These are phyloP conservation scores for Nematodospora valgi DNA, from an alignment of 805 yeast species.

Conservation along the genomic window DNA sequence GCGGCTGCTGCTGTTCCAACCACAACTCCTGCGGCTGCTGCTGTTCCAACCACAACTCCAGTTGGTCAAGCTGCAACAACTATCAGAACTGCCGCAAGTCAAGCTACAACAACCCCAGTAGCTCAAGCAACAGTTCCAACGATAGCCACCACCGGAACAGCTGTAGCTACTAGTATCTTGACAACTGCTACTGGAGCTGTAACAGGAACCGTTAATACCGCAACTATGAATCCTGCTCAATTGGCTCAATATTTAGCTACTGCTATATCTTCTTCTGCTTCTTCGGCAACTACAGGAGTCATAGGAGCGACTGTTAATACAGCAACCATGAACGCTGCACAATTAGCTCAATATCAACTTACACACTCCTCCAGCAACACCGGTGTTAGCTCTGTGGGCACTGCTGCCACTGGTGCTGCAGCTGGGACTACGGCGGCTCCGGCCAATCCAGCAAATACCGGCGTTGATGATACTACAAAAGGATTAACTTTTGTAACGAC, in stretches of 20 bases:
- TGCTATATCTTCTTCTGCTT: constrained; percentile 4
- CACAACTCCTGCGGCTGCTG: constrained; percentile 13
- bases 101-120: constrained; percentile 8
- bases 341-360: constrained; percentile 6
- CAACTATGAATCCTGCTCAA: constrained; percentile 12
- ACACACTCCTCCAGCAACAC: constrained; percentile 11
- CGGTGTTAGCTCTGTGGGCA: constrained; percentile 5
- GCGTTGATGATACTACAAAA: constrained; percentile 20
- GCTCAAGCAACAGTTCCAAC: constrained; percentile 10
- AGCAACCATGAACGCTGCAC: constrained; percentile 16
- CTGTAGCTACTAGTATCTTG: constrained; percentile 10
- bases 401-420: constrained; percentile 12
- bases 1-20: constrained; percentile 14
- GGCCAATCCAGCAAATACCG: constrained; percentile 12
- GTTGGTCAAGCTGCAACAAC: constrained; percentile 11
- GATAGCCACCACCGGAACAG: constrained; percentile 5
- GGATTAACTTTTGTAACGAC: constrained; percentile 29
- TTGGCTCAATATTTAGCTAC: constrained; percentile 8
- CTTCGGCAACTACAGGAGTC: constrained; percentile 13
- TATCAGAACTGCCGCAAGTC: constrained; percentile 12
- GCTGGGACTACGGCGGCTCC: constrained; percentile 9
- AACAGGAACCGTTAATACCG: constrained; percentile 5
- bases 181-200: constrained; percentile 12
- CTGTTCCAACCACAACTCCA: constrained; percentile 14
- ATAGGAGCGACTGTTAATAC: constrained; percentile 13